Evolutionary conservation across 1,284 basidiomycete genomes (phyloP).

Genomic region (Tausonia pullulans): DNA sequence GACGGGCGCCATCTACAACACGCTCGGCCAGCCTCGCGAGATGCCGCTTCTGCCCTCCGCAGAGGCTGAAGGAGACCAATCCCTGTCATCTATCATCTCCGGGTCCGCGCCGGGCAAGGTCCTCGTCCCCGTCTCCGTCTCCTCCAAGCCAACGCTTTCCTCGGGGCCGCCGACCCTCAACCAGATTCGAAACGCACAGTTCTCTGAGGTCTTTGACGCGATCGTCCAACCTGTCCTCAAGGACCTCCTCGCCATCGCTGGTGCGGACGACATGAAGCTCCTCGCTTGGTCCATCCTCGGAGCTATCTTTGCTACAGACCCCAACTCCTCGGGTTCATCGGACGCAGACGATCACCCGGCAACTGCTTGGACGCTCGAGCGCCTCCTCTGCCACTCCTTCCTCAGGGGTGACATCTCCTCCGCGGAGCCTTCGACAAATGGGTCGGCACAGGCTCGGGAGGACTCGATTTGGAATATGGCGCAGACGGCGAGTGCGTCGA

Average conservation of each 20-base stretch:
- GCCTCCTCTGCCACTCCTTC: conserved; percentile 8
- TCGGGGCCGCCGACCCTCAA: neutral
- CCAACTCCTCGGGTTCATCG: neutral
- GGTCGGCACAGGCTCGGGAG: neutral
- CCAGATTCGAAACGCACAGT: neutral
- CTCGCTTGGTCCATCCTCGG: conserved; percentile 10
- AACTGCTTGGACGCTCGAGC: conserved; percentile 6
- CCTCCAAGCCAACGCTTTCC: neutral
- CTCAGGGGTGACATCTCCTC: conserved; percentile 11
- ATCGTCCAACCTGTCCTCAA: conserved; percentile 7
- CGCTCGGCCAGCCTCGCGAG: neutral
- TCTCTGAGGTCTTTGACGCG: conserved; percentile 8
- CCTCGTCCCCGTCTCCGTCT: neutral
- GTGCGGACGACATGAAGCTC: conserved; percentile 11
- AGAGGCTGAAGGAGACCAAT: neutral
- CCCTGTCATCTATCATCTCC: neutral
- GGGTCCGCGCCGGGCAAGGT: neutral
- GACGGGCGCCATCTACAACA: conserved; percentile 21
- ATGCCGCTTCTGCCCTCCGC: neutral
- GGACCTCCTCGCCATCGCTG: neutral
- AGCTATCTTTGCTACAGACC: neutral
- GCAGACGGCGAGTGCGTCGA: neutral
- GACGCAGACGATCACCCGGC: neutral
- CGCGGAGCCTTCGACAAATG: neutral
- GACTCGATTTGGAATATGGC: conserved; percentile 1